Base-by-base conservation (phyloP, 768 basidiomycete genomes). In the Lanmaoa pseudosensibilis region DNA sequence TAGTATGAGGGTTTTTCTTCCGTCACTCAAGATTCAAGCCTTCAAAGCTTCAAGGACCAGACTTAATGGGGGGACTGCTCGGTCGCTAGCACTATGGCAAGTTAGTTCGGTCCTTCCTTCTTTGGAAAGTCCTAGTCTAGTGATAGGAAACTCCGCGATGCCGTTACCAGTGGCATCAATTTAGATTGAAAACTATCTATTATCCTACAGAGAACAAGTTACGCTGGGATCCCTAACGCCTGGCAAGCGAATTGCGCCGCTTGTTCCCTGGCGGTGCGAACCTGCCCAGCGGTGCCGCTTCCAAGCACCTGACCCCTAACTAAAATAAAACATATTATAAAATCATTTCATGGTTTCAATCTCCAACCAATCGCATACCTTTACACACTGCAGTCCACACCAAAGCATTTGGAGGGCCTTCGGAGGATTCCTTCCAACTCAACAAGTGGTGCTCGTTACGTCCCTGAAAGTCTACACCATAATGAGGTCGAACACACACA, bases 311-410 rank as follows among this genome's bases (percentile, higher is more conserved):
- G 69, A 8, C 79, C 82, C 32, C 69, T 61, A 39, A 86, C 85
- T 86, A 49, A 23, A 32, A 50, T 44, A 25, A n/a, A 38, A 44
- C 32, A 62, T 39, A 13, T 62, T 30, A 44, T 38, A 45, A 48
- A 37, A 11, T 47, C 16, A 44, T 12, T 18, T 46, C 11, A 19
- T 38, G 3, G 4, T n/a, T 19, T 30, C 36, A 10, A 19, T 23
- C 10, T 10, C 21, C 18, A 44, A 30, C 16, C 16, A 16, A 21
- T 38, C 19, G 52, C 81, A 62, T 61, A 86, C 86, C 74, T 72
- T 82, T 85, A 69, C 83, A 87, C 21, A 76, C 67, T n/a, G 75
- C 68, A 11, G 75, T 82, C 86, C 86, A 88, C 21, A 64, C 53
- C 32, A 73, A 61, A 12, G 73, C 69, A 60, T 80, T 67, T 10